Evolutionary conservation across 1,284 basidiomycete species (phyloP).

Genomic region (Heterobasidion occidentale): DNA sequence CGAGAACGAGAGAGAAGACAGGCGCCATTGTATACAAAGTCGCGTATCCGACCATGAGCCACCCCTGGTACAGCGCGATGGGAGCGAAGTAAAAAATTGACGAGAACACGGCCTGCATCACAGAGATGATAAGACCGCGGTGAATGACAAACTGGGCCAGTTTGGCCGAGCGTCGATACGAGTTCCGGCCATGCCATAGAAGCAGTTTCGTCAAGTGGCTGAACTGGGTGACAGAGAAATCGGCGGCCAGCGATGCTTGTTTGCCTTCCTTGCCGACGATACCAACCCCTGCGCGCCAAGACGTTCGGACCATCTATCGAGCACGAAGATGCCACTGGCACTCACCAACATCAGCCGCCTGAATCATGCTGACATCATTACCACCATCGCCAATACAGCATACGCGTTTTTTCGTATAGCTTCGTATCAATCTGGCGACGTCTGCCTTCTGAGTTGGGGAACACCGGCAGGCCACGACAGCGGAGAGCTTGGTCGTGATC

Average conservation of each 20-base stretch:
- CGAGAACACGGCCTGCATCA: conserved; percentile 97
- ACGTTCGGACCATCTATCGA: background rate
- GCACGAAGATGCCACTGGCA: conserved; percentile 12
- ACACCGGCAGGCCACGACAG: conserved; percentile 96
- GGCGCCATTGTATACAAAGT: conserved; percentile 99
- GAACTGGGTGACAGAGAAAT: conserved; percentile 97
- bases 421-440: conserved; percentile 87
- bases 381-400: conserved; percentile 97
- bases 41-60: conserved; percentile 97
- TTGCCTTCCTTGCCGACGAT: conserved; percentile 99
- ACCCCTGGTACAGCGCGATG: conserved; percentile 96
- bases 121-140: conserved; percentile 93
- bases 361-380: conserved; percentile 96
- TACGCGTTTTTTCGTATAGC: conserved; percentile 87
- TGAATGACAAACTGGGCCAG: conserved; percentile 99
- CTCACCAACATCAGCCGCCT: conserved; percentile 89
- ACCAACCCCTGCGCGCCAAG: conserved; percentile 66
- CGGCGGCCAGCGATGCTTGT: conserved; percentile 95
- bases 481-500: conserved; percentile 91
- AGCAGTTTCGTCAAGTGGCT: conserved; percentile 91
- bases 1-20: conserved; percentile 94
- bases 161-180: conserved; percentile 96
- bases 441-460: conserved; percentile 99
- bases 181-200: conserved; percentile 96
- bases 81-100: conserved; percentile 99